phyloP scores from a whole-genome alignment of 345 rosid species.

The Populus simonii region DNA sequence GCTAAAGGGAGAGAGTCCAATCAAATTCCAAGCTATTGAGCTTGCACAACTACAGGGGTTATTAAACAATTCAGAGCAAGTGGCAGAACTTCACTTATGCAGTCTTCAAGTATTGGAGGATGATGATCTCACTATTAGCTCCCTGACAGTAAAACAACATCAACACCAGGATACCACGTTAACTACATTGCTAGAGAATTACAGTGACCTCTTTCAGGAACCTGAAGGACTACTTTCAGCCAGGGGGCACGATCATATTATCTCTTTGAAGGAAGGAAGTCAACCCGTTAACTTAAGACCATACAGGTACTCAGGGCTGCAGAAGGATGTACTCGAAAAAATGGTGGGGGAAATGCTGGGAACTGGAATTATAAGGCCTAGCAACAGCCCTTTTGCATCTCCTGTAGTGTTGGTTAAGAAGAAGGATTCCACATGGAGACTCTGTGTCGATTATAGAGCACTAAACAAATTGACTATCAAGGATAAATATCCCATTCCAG shows the following conservation, averaged over 20 bases:
- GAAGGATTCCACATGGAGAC: not conserved
- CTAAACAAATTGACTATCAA: not conserved
- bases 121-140: no score
- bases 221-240: no score
- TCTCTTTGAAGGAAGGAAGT: not conserved
- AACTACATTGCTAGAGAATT: no score
- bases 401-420: not conserved
- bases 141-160: no score
- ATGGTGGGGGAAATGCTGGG: not conserved
- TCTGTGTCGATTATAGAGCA: not conserved
- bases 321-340: not conserved
- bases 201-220: no score
- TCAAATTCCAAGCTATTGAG: no score
- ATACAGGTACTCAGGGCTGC: not conserved
- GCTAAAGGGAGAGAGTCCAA: no score
- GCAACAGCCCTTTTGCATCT: not conserved
- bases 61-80: no score
- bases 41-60: no score
- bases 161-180: no score
- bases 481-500: not conserved
- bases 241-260: not conserved
- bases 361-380: not conserved
- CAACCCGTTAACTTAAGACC: not conserved
- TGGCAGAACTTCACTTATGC: no score
- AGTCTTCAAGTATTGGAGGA: no score